Evolutionary conservation across 257 asterid genomes (phyloP).

Genomic region (Mitragyna speciosa): DNA sequence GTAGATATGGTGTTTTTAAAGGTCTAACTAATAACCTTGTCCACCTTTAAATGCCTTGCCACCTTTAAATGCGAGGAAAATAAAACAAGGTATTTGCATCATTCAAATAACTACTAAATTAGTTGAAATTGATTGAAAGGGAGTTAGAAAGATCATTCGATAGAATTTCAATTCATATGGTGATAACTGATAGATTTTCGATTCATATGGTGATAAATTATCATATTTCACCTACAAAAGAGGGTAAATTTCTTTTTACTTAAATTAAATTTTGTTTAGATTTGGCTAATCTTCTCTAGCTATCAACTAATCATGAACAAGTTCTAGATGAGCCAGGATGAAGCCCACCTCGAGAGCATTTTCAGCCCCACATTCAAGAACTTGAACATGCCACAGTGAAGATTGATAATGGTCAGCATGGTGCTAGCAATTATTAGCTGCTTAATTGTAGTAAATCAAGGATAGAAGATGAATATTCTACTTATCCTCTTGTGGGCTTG

Average conservation of each 20-base stretch:
- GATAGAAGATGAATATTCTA: not conserved
- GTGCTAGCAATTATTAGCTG: not conserved
- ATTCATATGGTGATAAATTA: not conserved
- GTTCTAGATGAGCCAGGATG: not conserved
- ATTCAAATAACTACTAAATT: too few relatives aligned
- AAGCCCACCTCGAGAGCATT: not conserved
- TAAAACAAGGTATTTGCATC: too few relatives aligned
- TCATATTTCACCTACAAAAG: not conserved
- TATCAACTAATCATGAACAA: not conserved
- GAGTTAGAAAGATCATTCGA: not conserved
- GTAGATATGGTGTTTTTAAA: too few relatives aligned
- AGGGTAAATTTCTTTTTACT: not conserved
- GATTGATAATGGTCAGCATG: not conserved
- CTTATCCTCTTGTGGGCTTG: not conserved
- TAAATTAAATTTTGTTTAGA: not conserved
- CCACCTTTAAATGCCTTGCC: too few relatives aligned
- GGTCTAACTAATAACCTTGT: too few relatives aligned
- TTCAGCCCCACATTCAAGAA: not conserved
- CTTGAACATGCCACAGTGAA: not conserved
- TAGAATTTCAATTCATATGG: not conserved
- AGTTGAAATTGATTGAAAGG: too few relatives aligned
- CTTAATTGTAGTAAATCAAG: not conserved
- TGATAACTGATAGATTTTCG: not conserved
- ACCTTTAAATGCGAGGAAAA: too few relatives aligned
- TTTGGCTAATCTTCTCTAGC: not conserved